These are phyloP conservation scores for Tetradesmus obliquus DNA, from an alignment of 139 green algal species.

Conservation along the genomic window DNA sequence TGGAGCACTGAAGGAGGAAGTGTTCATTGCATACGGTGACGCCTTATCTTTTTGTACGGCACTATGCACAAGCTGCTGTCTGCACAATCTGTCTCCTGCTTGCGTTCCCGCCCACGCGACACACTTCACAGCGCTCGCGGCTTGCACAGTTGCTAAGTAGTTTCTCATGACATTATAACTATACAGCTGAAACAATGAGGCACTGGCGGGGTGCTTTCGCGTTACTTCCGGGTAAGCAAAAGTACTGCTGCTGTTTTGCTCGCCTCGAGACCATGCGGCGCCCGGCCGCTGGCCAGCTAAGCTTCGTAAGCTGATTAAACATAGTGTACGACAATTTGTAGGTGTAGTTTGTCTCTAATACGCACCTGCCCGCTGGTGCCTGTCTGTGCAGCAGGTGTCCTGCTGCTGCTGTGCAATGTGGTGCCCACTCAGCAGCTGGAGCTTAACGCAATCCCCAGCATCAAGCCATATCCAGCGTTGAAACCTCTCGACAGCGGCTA, in stretches of 20 bases:
- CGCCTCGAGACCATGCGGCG: not conserved
- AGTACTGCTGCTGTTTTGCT: conserved; percentile 6
- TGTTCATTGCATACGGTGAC: not conserved
- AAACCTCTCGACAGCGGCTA: conserved; percentile 18
- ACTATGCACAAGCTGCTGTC: not conserved
- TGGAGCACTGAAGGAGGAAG: not conserved
- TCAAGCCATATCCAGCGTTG: conserved; percentile 9
- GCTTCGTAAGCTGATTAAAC: not conserved
- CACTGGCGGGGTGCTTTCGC: not conserved
- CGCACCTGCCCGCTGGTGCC: not conserved
- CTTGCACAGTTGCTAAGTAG: not conserved
- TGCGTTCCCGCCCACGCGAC: not conserved
- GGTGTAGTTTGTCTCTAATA: not conserved
- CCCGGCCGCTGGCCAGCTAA: not conserved
- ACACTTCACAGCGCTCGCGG: not conserved
- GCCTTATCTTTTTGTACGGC: not conserved
- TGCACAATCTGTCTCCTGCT: not conserved
- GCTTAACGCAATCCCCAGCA: conserved; percentile 13
- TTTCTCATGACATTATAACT: not conserved
- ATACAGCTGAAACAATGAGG: not conserved
- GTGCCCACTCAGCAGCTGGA: not conserved
- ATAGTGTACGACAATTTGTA: not conserved
- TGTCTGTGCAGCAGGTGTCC: conserved; percentile 3
- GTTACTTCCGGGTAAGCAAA: not conserved
- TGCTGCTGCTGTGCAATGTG: conserved; percentile 22